phyloP scores from a whole-genome alignment of 345 rosid genomes.

The Citrus unshiu region DNA sequence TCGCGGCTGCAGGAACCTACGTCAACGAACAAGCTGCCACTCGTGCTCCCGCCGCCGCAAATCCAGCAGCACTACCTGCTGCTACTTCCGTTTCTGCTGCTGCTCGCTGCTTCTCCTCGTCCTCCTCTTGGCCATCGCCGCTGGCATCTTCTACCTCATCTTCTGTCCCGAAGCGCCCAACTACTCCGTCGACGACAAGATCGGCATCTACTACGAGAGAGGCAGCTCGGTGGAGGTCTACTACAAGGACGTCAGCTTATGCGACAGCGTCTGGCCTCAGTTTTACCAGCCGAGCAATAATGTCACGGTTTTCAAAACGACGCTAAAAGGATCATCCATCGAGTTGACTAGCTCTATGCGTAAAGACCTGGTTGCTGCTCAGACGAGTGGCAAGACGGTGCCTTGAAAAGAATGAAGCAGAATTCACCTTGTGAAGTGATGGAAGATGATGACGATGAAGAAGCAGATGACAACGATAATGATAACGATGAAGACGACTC shows the following conservation, averaged over 20 bases:
- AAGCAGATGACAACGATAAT: too few relatives aligned
- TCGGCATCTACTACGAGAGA: slow-evolving; percentile 56
- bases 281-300: slow-evolving; percentile 65
- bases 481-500: too few relatives aligned
- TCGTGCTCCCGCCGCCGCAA: too few relatives aligned
- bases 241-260: slow-evolving; percentile 35
- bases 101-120: slow-evolving; percentile 22
- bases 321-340: slow-evolving; percentile 44
- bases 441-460: too few relatives aligned
- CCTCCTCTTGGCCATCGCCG: slow-evolving; percentile 43
- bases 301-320: slow-evolving; percentile 45
- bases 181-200: slow-evolving; percentile 52
- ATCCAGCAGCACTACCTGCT: slow-evolving; percentile 23
- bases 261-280: slow-evolving; percentile 48
- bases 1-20: slow-evolving; percentile 23
- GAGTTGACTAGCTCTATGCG: slow-evolving; percentile 32
- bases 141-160: slow-evolving; percentile 55
- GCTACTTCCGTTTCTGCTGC: slow-evolving; percentile 48
- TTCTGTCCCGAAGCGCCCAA: slow-evolving; percentile 61
- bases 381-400: slow-evolving; percentile 33
- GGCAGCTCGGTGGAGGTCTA: slow-evolving; percentile 43
- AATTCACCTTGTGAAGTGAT: too few relatives aligned
- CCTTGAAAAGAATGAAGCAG: slow-evolving; percentile 12
- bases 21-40: too few relatives aligned
- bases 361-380: slow-evolving; percentile 19